Evolutionary conservation across 306 rosid species (phyloP).

Genomic region (Cucumis cinereus): DNA sequence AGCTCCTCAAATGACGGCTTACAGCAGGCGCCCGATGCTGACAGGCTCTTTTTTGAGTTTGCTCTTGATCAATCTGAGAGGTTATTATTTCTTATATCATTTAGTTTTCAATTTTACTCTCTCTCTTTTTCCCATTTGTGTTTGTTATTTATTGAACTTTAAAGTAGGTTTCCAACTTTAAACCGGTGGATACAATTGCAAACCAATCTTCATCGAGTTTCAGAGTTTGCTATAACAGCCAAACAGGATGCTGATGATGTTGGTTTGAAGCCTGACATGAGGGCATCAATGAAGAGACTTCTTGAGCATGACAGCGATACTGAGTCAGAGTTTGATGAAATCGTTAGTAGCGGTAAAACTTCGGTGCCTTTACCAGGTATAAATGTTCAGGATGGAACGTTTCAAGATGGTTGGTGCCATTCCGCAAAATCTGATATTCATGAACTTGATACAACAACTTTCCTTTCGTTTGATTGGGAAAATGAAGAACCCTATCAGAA

Average conservation of each 20-base stretch:
- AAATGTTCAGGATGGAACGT: constrained; percentile 37
- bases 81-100: constrained; percentile 20
- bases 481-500: constrained; percentile 85
- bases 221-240: constrained; percentile 76
- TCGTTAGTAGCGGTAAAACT: constrained; percentile 37
- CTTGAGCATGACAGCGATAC: constrained; percentile 73
- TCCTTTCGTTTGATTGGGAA: constrained; percentile 94
- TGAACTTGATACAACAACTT: constrained; percentile 64
- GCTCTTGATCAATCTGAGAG: constrained; percentile 99
- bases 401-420: constrained; percentile 45
- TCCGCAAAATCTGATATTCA: constrained; percentile 55
- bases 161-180: constrained; percentile 81
- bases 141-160: constrained; percentile 8
- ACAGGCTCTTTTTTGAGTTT: constrained; percentile 80
- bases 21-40: constrained; percentile 68
- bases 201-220: constrained; percentile 94
- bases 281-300: constrained; percentile 74
- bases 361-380: constrained; percentile 38
- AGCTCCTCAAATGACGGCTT: constrained; percentile 71
- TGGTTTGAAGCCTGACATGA: constrained; percentile 34
- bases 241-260: constrained; percentile 44
- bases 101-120: background rate
- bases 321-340: constrained; percentile 77
- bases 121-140: background rate
- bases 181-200: constrained; percentile 99